Evolutionary conservation across 306 rosid genomes (phyloP), one percentile per base, ranked within the genome.

Genomic region (Cercis canadensis): DNA sequence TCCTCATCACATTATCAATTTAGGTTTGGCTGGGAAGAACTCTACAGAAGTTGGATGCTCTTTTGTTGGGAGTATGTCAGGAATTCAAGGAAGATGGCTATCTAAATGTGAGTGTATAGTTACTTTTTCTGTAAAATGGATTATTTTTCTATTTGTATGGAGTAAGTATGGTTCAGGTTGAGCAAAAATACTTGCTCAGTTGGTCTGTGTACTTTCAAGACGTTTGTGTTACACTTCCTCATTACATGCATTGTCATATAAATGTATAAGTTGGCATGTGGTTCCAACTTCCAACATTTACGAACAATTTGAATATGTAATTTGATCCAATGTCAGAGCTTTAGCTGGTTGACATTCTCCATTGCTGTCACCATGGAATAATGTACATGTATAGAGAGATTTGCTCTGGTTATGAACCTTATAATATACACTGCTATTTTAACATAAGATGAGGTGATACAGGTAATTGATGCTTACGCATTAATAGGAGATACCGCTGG

Each of bases 391-490:
- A 6, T 15, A 66, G 18, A 9, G 50, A 65, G 37, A 60, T 64
- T 62, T 39, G 34, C 31, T 37, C 62, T 69, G 52, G 29, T 24
- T 24, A 24, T 3, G 3, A 24, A 3, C 29, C 3, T 1, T 37
- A 37, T 37, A 37, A 5, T 37, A 37, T 37, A 37, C 8, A 37
- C 31, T 50, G 62, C 43, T 47, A 57, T 15, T 73, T 70, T 83
- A 33, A 71, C 62, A 21, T 67, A 69, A 73, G 40, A 73, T 80
- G 84, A 79, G 61, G 31, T 59, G 79, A 69, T 78, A 49, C 92
- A 91, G 99, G 99, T 91, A 63, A 68, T 91, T 75, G 99, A 95
- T 86, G 99, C 99, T 14, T 95, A 94, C 51, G 97, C 99, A 64
- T 85, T 95, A 60, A 95, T 95, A 49, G 99, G 99, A 69, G 99